Conservation (phyloP, 352 stramenopile genomes). For the Elongisporangium senticosum region DNA sequence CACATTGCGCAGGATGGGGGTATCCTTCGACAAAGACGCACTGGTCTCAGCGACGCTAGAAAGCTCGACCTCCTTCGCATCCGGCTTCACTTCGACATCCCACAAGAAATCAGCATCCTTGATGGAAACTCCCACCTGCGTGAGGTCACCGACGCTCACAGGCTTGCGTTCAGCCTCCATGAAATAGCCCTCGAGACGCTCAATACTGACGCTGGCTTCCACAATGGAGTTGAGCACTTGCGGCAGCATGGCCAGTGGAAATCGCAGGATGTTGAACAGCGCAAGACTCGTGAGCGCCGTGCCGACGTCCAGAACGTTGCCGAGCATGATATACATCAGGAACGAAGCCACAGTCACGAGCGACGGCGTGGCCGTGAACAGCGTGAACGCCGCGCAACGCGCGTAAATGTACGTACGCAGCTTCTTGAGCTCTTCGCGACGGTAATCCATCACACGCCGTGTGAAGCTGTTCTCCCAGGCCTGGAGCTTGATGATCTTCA, state of each 20-base stretch:
- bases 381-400: conserved; percentile 29
- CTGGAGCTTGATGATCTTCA: conserved; percentile 97
- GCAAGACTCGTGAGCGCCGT: conserved; percentile 49
- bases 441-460: conserved; percentile 48
- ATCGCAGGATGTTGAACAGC: conserved; percentile 96
- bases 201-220: conserved; percentile 77
- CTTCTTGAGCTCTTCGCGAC: conserved; percentile 69
- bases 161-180: conserved; percentile 58
- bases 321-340: conserved; percentile 43
- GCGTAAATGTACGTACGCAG: conserved; percentile 55
- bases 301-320: conserved; percentile 50
- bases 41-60: conserved; percentile 15
- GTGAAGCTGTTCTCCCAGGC: conserved; percentile 91
- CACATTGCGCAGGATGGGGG: conserved; percentile 24
- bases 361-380: conserved; percentile 52
- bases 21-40: conserved; percentile 22
- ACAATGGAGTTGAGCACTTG: conserved; percentile 94
- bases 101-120: conserved; percentile 55
- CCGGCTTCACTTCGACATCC: conserved; percentile 11
- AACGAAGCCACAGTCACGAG: conserved; percentile 48
- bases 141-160: conserved; percentile 68
- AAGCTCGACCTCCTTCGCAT: not conserved
- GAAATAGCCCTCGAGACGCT: conserved; percentile 53
- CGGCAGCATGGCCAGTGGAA: conserved; percentile 97
- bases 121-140: conserved; percentile 33